Evolutionary conservation across 805 yeast genomes (phyloP), one percentile per base, ranked within the genome.

Genomic region (Candida sphagnicola): DNA sequence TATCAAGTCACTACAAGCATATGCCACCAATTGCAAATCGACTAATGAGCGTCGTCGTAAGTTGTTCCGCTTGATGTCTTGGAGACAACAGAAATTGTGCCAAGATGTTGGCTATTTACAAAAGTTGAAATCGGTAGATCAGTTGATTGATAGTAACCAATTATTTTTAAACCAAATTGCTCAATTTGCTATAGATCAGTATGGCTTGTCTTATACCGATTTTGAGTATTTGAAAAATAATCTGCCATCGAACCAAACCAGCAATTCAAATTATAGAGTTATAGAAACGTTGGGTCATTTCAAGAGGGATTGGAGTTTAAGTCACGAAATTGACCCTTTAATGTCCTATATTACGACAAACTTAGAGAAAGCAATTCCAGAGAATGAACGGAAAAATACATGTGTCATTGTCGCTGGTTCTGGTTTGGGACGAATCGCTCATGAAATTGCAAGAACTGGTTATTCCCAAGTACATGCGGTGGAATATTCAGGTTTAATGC

Each of bases 321-420:
- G 19, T 5, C 5, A 18, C 3, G 57, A 53, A 51, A 56, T 82
- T 1, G 41, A 52, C 4, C 85, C 85, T 0, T 56, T 87, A 32
- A 46, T 77, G 21, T 53, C 65, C 1, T 88, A 79, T 45, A 67
- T 87, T 12, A 48, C 54, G 2, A 34, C 46, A 0, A 77, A 77
- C 31, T 54, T 83, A 15, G 51, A 58, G 3, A 35, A 47, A 3
- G 46, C 59, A 29, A 57, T 63, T 45, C 58, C 67, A 5, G 43
- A 33, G n/a, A 41, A 45, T 5, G 57, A 61, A 21, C 50, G 61
- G 28, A 13, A 41, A 0, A 60, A 63, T 4, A 75, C 85, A 0
- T 59, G 76, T 10, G 70, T 87, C 0, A 61, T 90, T 3, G 75
- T 86, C 1, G 97, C 98, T 0, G 98, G 98, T 0, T 77, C 93